phyloP scores from a whole-genome alignment of 257 asterid genomes.

The Lycium ferocissimum region DNA sequence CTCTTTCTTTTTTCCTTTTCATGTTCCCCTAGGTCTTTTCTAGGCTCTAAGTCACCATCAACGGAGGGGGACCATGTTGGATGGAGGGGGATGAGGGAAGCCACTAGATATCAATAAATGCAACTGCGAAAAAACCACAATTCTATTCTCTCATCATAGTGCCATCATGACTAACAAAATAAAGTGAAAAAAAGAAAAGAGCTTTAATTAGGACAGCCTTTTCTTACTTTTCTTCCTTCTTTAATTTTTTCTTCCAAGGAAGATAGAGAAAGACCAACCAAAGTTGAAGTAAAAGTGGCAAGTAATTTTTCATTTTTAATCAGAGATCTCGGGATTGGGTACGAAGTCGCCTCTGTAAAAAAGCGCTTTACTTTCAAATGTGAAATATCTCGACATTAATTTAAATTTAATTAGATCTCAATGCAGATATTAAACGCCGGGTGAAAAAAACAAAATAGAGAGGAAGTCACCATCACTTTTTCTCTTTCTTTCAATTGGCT shows the following conservation, averaged over 20 bases:
- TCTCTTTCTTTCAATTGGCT: neutral
- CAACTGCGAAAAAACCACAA: slow-evolving; percentile 85
- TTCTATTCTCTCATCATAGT: slow-evolving; percentile 91
- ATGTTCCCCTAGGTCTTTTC: neutral
- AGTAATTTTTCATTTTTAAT: no score
- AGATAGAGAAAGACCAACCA: neutral
- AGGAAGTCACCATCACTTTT: neutral
- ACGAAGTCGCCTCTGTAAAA: no score
- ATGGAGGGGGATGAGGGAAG: slow-evolving; percentile 34
- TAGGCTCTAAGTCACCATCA: slow-evolving; percentile 25
- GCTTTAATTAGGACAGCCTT: slow-evolving; percentile 47
- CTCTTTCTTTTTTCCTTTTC: neutral
- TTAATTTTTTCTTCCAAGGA: slow-evolving; percentile 33
- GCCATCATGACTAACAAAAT: slow-evolving; percentile 74
- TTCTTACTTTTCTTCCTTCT: neutral
- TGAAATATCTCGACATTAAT: no score
- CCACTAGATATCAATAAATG: slow-evolving; percentile 71
- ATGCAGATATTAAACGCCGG: no score
- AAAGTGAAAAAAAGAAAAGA: slow-evolving; percentile 35
- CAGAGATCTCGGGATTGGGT: no score
- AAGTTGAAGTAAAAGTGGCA: no score
- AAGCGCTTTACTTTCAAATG: no score
- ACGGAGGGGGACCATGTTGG: slow-evolving; percentile 41
- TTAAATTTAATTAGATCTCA: no score
- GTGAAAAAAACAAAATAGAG: neutral